Evolutionary conservation across 371 early-diverging fungal species (phyloP).

Genomic region (Rhizopus stolonifer): DNA sequence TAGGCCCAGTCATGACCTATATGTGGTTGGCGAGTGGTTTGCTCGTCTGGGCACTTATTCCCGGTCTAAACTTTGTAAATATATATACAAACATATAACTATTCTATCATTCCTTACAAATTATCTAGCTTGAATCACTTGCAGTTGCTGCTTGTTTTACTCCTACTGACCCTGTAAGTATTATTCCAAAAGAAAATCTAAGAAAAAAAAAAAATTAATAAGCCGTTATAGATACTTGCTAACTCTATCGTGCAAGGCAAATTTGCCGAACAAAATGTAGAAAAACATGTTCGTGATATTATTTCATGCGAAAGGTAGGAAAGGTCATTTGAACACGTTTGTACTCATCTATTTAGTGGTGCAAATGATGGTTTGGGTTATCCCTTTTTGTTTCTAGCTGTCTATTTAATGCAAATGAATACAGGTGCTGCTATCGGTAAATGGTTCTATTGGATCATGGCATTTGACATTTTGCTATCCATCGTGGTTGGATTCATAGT

Average conservation of each 20-base stretch:
- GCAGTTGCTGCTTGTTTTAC: constrained; percentile 51
- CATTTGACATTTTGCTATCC: constrained; percentile 76
- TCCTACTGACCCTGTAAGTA: constrained; percentile 51
- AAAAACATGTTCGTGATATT: constrained; percentile 76
- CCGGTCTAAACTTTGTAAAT: constrained; percentile 38
- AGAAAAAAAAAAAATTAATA: background rate
- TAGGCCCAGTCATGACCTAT: constrained; percentile 76
- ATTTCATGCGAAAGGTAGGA: constrained; percentile 75
- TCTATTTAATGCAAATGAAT: constrained; percentile 65
- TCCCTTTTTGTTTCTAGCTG: constrained; percentile 83
- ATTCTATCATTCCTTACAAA: background rate
- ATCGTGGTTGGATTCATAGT: constrained; percentile 75
- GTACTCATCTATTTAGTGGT: constrained; percentile 39
- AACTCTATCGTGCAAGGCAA: constrained; percentile 92
- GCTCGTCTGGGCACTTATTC: constrained; percentile 36
- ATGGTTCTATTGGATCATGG: constrained; percentile 72
- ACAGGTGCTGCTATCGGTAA: constrained; percentile 64
- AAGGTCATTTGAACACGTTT: background rate
- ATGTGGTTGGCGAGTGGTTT: constrained; percentile 58
- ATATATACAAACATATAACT: constrained; percentile 43
- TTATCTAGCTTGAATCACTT: constrained; percentile 35
- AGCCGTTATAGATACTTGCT: constrained; percentile 61
- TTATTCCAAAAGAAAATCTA: background rate
- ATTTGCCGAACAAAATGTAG: constrained; percentile 91
- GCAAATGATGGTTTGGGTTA: constrained; percentile 86